Base-by-base conservation (phyloP, 805 yeast species). In the Metschnikowia colocasiae region DNA sequence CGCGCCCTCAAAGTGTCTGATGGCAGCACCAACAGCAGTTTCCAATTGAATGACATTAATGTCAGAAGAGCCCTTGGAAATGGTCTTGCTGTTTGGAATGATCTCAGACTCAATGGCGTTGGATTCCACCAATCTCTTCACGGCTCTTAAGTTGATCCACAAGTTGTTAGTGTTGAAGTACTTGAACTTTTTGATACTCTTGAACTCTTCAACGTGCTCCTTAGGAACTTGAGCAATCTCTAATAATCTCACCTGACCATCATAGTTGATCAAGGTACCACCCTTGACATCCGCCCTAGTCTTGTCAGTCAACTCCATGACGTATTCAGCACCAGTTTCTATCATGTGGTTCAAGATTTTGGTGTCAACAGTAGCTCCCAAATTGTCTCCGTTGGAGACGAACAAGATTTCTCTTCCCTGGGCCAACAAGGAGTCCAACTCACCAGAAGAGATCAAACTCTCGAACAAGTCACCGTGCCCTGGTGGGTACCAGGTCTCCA, bases 211-310 rank as follows among this genome's bases (percentile, higher is more conserved):
- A 52, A 89, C 92, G 66, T 92, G 98, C 68, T 90, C 97, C 71
- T 91, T 91, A 67, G 98, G 98, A 53, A 92, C 99, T 76, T 92
- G 99, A 35, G 97, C 97, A 59, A 94, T 92, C 73, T 94, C 98
- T 61, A 94, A 80, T 64, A 94, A 80, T 71, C 97, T 83, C 50
- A 94, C 96, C 64, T 85, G 83, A 54, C 97, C 98, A 58, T 89
- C 92, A 70, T 94, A 94, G 71, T 89, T 89, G 68, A 94, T 91
- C 69, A 94, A 81, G 57, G 98, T 94, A 76, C 98, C 99, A 76
- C 99, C 99, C 74, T 94, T 94, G 63, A 94, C 99, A 69, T 94
- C 99, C 30, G 99, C 99, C 71, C 98, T 85, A 43, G 99, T 94
- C 77, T 94, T 94, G 74, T 92, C 96, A 46, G 99, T 94, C 68